Conservation (phyloP, 1,139 yeast species). For the Pichia sp. region DNA sequence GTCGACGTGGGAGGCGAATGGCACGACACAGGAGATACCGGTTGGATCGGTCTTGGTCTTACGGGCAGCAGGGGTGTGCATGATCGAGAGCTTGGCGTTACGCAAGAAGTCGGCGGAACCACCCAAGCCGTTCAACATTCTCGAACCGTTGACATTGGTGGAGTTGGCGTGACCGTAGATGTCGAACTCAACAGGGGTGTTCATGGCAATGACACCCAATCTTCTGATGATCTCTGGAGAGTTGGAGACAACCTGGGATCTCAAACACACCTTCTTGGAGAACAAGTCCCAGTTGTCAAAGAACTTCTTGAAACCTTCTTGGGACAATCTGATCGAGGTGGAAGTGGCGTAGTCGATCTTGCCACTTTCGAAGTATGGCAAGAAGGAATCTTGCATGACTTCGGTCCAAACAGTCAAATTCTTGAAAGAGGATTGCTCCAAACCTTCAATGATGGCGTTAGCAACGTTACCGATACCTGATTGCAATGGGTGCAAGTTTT, state of each 20-base stretch:
- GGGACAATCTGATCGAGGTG: slow-evolving; percentile 91
- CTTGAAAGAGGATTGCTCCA: slow-evolving; percentile 80
- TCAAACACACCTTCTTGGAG: slow-evolving; percentile 74
- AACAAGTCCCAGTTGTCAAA: slow-evolving; percentile 86
- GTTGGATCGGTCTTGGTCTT: slow-evolving; percentile 88
- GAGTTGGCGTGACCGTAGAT: slow-evolving; percentile 98
- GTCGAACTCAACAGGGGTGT: slow-evolving; percentile 99
- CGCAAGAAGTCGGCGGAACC: slow-evolving; percentile 96
- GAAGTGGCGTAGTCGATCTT: slow-evolving; percentile 92
- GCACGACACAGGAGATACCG: slow-evolving; percentile 93
- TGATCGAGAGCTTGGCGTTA: slow-evolving; percentile 91
- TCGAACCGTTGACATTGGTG: slow-evolving; percentile 91
- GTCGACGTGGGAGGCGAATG: slow-evolving; percentile 91
- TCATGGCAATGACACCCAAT: slow-evolving; percentile 97
- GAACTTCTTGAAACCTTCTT: slow-evolving; percentile 80
- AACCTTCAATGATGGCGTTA: slow-evolving; percentile 94
- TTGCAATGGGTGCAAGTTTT: slow-evolving; percentile 88
- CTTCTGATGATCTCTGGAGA: slow-evolving; percentile 95
- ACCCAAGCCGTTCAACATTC: slow-evolving; percentile 96
- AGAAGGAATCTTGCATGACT: slow-evolving; percentile 94
- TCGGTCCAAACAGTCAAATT: slow-evolving; percentile 95
- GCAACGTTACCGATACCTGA: slow-evolving; percentile 98
- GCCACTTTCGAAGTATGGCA: slow-evolving; percentile 90
- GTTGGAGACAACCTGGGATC: slow-evolving; percentile 94
- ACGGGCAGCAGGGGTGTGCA: slow-evolving; percentile 98